Percentiles rank a stretch among this genome's conserved stretches.
phyloP scores from a whole-genome alignment of 1,284 basidiomycete genomes.

The Apiotrichum brassicae region DNA sequence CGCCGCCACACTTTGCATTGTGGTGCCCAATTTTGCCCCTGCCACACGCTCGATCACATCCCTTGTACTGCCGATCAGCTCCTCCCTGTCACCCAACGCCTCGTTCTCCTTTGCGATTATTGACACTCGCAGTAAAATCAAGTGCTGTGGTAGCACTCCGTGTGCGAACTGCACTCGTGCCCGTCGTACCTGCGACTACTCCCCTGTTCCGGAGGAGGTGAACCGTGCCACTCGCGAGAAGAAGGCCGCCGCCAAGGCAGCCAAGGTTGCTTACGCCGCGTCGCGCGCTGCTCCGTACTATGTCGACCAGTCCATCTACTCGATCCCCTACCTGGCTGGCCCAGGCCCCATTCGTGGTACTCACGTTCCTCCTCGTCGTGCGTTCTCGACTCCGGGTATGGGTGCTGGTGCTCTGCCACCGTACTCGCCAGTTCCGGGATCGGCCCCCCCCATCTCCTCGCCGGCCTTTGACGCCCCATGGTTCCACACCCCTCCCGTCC shows the following conservation, averaged over 20 bases:
- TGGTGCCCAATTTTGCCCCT: too few species aligned
- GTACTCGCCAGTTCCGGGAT: constrained; percentile 25
- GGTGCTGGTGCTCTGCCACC: constrained; percentile 13
- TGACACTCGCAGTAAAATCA: constrained; percentile 39
- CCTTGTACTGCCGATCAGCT: too few species aligned
- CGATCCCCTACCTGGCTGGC: constrained; percentile 27
- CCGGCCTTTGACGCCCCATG: constrained; percentile 37
- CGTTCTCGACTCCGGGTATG: constrained; percentile 29
- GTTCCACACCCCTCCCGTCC: constrained; percentile 22
- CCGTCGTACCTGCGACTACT: constrained; percentile 41
- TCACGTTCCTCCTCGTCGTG: constrained; percentile 29
- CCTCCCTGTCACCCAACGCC: too few species aligned
- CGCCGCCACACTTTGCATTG: too few species aligned
- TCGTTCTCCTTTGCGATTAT: not conserved
- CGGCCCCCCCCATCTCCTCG: constrained; percentile 30
- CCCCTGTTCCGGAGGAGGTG: constrained; percentile 44
- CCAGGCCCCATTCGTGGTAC: constrained; percentile 20
- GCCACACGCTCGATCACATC: not conserved
- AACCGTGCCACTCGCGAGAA: constrained; percentile 43
- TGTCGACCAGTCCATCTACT: constrained; percentile 27
- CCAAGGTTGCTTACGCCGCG: constrained; percentile 22
- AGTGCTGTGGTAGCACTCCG: constrained; percentile 42
- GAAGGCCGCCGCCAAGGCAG: constrained; percentile 40
- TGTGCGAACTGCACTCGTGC: constrained; percentile 45
- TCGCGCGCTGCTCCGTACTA: constrained; percentile 30